Evolutionary conservation across 2,329 filamentous ascomycete species (phyloP), one percentile per base, ranked within the genome.

Genomic region (Tolypocladium capitatum): DNA sequence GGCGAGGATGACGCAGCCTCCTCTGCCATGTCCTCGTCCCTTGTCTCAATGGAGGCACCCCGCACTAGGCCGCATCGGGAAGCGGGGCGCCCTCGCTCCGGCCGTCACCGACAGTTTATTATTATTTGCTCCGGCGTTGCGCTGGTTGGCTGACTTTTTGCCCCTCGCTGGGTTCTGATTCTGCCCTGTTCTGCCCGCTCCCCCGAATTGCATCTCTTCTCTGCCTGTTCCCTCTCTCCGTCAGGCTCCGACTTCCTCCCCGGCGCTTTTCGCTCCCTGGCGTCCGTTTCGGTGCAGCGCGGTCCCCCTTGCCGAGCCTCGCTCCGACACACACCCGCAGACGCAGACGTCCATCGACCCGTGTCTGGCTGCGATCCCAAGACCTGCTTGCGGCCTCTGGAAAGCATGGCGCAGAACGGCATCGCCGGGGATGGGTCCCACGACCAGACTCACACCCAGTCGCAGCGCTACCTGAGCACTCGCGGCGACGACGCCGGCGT

Each of bases 381-480:
- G 31, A 21, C 49, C 31, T 31, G 36, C 36, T 64, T 43, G 32
- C 32, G 9, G 32, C 32, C 32, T 33, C 32, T 38, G 20, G 35
- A 38, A 40, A 46, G 30, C 49, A 74, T 73, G 70, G 64, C 68
- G 45, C 63, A 63, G 55, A 69, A 68, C 57, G 64, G 62, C 52
- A 60, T 59, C 49, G 52, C 60, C 49, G 61, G 63, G 52, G 65
- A 61, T 57, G 57, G 60, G 43, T 55, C 62, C 33, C 52, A 58
- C 42, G 55, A 50, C 55, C 16, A 38, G 20, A 64, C 64, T 42
- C 70, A 71, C 53, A 69, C 66, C 47, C 59, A 60, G 53, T 72
- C 71, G 48, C 72, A 75, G 59, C 65, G 68, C 46, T 75, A 75
- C 55, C 58, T 75, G 52, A 73, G 70, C 58, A 75, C 73, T 35